A percentile compares a stretch with the other conserved stretches of the same genome.
Conservation (phyloP, 768 basidiomycete genomes). For the Mycena sanguinolenta region DNA sequence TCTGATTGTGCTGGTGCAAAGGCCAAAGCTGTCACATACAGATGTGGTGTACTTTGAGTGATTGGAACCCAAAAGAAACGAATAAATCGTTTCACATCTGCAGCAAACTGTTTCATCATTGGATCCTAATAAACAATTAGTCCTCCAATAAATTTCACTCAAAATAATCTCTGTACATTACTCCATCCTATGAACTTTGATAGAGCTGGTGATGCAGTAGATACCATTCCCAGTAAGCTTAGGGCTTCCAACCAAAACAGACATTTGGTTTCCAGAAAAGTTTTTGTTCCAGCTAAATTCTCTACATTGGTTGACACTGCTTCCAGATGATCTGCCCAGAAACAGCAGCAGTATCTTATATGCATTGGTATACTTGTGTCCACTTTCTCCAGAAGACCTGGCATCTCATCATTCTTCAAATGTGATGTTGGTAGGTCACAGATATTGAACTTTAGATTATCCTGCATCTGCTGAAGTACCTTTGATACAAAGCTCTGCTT, state of each 20-base stretch:
- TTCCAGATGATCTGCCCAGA: slow-evolving; percentile 10
- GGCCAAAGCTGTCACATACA: slow-evolving; percentile 22
- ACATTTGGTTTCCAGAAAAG: slow-evolving; percentile 10
- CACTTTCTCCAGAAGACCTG: neutral
- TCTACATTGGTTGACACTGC: slow-evolving; percentile 1
- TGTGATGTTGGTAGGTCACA: slow-evolving; percentile 14
- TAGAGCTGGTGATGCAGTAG: neutral
- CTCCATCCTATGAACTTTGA: slow-evolving; percentile 6
- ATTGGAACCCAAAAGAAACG: slow-evolving; percentile 10
- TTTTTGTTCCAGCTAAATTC: neutral
- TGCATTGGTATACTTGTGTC: slow-evolving; percentile 4
- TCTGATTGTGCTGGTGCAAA: slow-evolving; percentile 16
- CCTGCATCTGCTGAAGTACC: slow-evolving; percentile 10
- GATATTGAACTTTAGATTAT: slow-evolving; percentile 13
- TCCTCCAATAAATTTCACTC: neutral
- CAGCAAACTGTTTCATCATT: slow-evolving; percentile 1
- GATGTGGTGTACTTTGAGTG: slow-evolving; percentile 22
- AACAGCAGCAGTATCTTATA: slow-evolving; percentile 19
- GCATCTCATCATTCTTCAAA: slow-evolving; percentile 1
- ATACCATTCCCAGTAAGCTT: slow-evolving; percentile 4
- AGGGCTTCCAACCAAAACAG: slow-evolving; percentile 25
- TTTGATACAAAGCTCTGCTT: neutral
- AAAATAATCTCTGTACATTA: slow-evolving; percentile 12
- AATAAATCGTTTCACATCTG: slow-evolving; percentile 15
- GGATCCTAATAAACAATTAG: neutral